Conservation (phyloP, 306 rosid genomes). For the Castanea crenata region DNA sequence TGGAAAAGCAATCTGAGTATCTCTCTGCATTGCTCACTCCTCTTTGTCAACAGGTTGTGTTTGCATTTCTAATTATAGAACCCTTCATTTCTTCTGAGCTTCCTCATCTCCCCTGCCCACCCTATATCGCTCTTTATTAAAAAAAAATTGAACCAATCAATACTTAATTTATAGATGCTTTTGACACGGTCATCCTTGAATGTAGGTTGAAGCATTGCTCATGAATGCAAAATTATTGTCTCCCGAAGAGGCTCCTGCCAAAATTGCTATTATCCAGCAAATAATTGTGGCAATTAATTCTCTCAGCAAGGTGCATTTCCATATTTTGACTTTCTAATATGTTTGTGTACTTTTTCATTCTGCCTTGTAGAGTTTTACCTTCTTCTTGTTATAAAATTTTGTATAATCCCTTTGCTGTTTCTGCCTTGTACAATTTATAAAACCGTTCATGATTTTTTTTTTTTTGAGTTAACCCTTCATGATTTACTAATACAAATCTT, state of each 20-base stretch:
- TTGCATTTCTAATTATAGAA: conserved; percentile 20
- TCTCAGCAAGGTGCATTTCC: conserved; percentile 83
- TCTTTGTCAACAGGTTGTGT: conserved; percentile 81
- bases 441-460: background rate
- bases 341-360: background rate
- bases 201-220: conserved; percentile 75
- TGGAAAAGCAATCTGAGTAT: conserved; percentile 81
- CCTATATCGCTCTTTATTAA: background rate
- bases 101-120: background rate
- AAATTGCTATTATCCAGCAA: conserved; percentile 73
- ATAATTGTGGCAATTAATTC: conserved; percentile 88
- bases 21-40: conserved; percentile 90
- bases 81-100: conserved; percentile 11
- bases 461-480: background rate
- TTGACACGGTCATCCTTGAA: conserved; percentile 14
- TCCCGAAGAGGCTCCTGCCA: conserved; percentile 63
- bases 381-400: background rate
- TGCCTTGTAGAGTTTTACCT: background rate
- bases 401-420: background rate
- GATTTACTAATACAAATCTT: background rate
- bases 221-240: conserved; percentile 56
- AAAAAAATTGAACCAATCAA: conserved; percentile 3
- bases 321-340: conserved; percentile 6
- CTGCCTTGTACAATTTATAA: conserved; percentile 9
- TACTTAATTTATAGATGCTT: conserved; percentile 17